A percentile compares a stretch with the other conserved stretches of the same genome.
These are phyloP conservation scores for Escallonia herrerae DNA, from an alignment of 129 eudicot species.

Conservation along the genomic window DNA sequence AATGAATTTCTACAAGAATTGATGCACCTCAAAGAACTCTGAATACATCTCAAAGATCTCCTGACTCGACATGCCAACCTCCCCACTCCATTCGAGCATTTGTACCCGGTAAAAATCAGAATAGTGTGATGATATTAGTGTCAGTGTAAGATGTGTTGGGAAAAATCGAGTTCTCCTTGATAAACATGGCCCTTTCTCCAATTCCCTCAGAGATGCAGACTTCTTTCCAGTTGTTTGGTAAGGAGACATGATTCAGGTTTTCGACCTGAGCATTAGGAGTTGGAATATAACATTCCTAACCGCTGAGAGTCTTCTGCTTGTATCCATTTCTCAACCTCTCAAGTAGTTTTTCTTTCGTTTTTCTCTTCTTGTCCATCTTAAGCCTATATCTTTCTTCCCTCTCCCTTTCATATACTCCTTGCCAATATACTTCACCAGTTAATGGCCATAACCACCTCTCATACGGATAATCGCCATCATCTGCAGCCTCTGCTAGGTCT, in stretches of 20 bases:
- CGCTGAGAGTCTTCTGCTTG: slow-evolving; percentile 75
- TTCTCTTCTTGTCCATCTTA: slow-evolving; percentile 95
- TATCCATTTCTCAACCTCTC: slow-evolving; percentile 73
- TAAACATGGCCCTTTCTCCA: slow-evolving; percentile 11
- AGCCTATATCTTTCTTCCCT: slow-evolving; percentile 85
- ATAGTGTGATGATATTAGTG: slow-evolving; percentile 2
- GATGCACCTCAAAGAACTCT: slow-evolving; percentile 4
- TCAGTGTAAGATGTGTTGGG: slow-evolving; percentile 1
- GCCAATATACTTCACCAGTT: slow-evolving; percentile 96
- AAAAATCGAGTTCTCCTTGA: slow-evolving; percentile 12
- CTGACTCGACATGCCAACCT: slow-evolving; percentile 7
- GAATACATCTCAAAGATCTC: slow-evolving; percentile 1
- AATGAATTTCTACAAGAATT: not conserved
- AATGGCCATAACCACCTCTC: slow-evolving; percentile 88
- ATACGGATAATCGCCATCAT: slow-evolving; percentile 68
- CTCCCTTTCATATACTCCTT: slow-evolving; percentile 83
- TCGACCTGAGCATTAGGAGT: not conserved
- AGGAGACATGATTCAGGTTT: no score
- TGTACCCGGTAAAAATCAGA: slow-evolving; percentile 11
- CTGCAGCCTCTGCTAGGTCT: slow-evolving; percentile 98
- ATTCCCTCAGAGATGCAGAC: not conserved
- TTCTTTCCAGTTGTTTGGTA: no score
- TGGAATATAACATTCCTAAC: slow-evolving; percentile 22
- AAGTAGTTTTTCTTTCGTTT: slow-evolving; percentile 67
- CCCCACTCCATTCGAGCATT: slow-evolving; percentile 15